These are phyloP conservation scores for Solanum appendiculatum DNA, from an alignment of 257 asterid species.

Conservation along the genomic window DNA sequence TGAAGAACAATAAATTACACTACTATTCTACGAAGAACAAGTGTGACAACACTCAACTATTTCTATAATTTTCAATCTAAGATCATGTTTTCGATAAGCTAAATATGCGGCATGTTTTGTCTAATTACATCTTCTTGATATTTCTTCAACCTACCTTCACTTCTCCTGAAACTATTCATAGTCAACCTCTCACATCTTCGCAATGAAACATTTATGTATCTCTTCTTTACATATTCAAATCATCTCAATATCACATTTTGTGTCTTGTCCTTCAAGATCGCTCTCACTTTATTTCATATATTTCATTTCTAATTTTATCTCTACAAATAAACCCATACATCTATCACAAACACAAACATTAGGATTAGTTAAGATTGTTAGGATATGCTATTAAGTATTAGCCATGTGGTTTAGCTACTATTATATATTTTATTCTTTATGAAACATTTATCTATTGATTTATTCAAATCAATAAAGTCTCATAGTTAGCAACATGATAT, in stretches of 20 bases:
- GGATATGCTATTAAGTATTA: neutral
- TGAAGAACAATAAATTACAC: accelerated
- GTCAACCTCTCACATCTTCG: too few species aligned
- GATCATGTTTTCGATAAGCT: accelerated
- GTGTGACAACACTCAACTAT: too few species aligned
- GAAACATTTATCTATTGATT: too few species aligned
- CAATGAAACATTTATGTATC: accelerated
- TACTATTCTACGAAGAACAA: too few species aligned
- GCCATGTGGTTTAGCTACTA: neutral
- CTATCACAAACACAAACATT: too few species aligned
- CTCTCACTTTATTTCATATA: neutral
- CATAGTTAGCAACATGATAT: too few species aligned
- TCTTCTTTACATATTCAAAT: too few species aligned
- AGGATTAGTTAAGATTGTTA: too few species aligned
- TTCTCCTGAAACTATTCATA: accelerated
- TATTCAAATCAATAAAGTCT: too few species aligned
- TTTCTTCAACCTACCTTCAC: too few species aligned
- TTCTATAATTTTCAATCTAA: neutral
- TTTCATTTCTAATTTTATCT: too few species aligned
- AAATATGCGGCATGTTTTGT: accelerated
- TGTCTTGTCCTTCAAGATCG: neutral
- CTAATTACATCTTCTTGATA: neutral
- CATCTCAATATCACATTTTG: neutral
- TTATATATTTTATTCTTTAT: too few species aligned
- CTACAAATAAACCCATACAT: neutral